These are phyloP conservation scores for Naganishia albida DNA, from an alignment of 1,284 basidiomycete genomes.

Conservation along the genomic window DNA sequence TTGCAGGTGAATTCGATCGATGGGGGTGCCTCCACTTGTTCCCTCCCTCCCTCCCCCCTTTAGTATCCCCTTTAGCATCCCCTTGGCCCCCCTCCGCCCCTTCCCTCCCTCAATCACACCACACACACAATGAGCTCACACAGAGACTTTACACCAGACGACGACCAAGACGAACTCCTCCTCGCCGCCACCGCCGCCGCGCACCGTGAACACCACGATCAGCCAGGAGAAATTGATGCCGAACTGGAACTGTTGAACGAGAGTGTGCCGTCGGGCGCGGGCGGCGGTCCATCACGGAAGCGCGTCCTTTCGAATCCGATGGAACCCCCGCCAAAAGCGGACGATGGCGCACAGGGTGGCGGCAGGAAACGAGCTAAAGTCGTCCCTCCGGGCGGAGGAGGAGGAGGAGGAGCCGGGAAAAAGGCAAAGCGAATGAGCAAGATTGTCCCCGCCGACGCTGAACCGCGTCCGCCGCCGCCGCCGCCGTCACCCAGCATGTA, in stretches of 20 bases:
- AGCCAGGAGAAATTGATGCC: neutral
- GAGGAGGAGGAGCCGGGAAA: constrained; percentile 1
- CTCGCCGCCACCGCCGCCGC: neutral
- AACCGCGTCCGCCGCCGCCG: neutral
- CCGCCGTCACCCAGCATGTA: constrained; percentile 5
- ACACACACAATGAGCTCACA: constrained; percentile 14
- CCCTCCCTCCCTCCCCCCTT: no score
- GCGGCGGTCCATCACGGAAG: constrained; percentile 5
- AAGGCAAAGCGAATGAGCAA: neutral
- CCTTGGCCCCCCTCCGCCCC: no score
- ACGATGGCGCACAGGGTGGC: neutral
- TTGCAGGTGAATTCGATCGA: no score
- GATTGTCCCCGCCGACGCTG: neutral
- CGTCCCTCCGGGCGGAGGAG: no score
- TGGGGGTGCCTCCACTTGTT: no score
- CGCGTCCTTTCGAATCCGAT: constrained; percentile 13
- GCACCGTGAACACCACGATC: neutral
- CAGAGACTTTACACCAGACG: constrained; percentile 25
- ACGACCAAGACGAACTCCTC: constrained; percentile 21
- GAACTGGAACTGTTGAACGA: neutral
- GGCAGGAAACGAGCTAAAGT: constrained; percentile 5
- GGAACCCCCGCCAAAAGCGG: neutral
- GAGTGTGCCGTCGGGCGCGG: neutral
- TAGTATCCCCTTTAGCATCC: no score
- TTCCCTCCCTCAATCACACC: neutral